These are phyloP conservation scores for Huntiella moniliformis DNA, from an alignment of 2,329 filamentous ascomycete species.

Conservation along the genomic window DNA sequence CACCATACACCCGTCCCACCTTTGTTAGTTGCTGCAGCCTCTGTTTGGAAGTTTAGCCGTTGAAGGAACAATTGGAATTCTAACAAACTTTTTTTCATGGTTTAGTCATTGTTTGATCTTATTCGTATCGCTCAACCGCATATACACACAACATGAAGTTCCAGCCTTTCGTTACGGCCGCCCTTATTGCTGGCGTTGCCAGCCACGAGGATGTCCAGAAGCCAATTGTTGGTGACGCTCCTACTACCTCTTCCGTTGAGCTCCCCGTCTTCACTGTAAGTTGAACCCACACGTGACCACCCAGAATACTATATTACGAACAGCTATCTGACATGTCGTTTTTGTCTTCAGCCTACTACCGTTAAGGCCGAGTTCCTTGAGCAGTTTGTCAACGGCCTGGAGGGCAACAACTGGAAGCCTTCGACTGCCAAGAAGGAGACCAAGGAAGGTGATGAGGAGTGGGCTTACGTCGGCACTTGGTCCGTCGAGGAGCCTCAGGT, in stretches of 20 bases:
- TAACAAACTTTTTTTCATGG: background rate
- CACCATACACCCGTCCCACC: background rate
- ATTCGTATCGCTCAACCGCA: background rate
- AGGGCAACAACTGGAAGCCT: constrained; percentile 65
- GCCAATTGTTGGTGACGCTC: constrained; percentile 43
- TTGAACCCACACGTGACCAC: constrained; percentile 14
- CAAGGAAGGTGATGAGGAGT: constrained; percentile 59
- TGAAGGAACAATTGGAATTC: background rate
- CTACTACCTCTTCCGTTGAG: constrained; percentile 40
- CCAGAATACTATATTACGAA: background rate
- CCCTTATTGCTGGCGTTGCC: constrained; percentile 36
- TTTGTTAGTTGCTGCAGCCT: background rate
- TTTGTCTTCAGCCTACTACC: constrained; percentile 48
- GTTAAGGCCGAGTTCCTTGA: constrained; percentile 91
- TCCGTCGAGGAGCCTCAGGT: constrained; percentile 82
- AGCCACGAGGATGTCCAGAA: constrained; percentile 13
- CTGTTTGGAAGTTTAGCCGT: background rate
- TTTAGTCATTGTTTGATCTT: background rate
- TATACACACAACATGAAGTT: constrained; percentile 52
- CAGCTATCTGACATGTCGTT: background rate
- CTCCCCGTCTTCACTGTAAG: constrained; percentile 79
- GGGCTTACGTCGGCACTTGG: constrained; percentile 96
- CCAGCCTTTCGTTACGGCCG: constrained; percentile 58
- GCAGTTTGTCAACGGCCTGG: constrained; percentile 96
- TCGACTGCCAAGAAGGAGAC: constrained; percentile 92